phyloP scores from a whole-genome alignment of 2,329 filamentous ascomycete genomes.

The Ophiosphaerella herpotricha region DNA sequence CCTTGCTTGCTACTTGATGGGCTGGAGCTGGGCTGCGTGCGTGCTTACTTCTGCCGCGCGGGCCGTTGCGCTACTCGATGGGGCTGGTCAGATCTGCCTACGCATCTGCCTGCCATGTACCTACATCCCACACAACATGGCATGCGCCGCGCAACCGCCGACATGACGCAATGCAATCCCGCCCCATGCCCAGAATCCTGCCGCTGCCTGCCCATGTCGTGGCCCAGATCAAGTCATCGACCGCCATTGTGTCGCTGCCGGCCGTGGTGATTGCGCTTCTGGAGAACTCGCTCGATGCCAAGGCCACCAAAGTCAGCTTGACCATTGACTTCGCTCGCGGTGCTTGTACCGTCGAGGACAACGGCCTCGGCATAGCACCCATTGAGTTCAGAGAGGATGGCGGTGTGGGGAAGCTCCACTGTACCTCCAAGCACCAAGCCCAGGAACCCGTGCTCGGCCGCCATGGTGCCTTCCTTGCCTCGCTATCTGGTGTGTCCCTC shows the following conservation, averaged over 20 bases:
- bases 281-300: constrained; percentile 84
- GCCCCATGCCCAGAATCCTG: constrained; percentile 55
- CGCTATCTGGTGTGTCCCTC: constrained; percentile 75
- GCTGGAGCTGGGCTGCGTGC: no score
- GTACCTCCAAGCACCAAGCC: constrained; percentile 72
- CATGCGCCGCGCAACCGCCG: background rate
- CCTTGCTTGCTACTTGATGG: no score
- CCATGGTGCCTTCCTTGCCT: constrained; percentile 76
- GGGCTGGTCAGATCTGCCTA: no score
- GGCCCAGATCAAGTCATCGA: constrained; percentile 83
- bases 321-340: constrained; percentile 76
- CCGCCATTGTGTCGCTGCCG: constrained; percentile 75
- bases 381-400: constrained; percentile 72
- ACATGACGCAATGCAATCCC: background rate
- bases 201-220: constrained; percentile 72
- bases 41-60: constrained; percentile 1
- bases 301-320: constrained; percentile 69
- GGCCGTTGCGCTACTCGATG: constrained; percentile 3
- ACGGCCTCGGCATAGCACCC: constrained; percentile 77
- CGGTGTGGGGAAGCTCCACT: constrained; percentile 72
- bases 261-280: constrained; percentile 72
- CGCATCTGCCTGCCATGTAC: background rate
- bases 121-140: background rate
- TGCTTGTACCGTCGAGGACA: constrained; percentile 79
- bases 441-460: constrained; percentile 63